Evolutionary conservation across 192 early-diverging fungal species (phyloP).

Genomic region (Backusella parvicylindrica): DNA sequence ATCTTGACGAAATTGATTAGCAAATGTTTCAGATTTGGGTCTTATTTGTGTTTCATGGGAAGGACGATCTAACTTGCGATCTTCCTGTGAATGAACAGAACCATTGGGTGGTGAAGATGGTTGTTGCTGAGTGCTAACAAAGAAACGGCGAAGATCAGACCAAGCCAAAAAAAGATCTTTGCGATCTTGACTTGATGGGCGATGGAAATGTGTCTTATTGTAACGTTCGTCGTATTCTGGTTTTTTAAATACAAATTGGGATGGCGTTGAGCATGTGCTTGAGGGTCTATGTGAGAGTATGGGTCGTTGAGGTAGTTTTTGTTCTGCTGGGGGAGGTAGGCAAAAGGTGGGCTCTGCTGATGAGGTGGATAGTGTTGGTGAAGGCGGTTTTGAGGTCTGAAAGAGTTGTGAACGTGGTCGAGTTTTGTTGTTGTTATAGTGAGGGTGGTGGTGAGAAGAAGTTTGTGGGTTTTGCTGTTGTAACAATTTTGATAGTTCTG

Average conservation of each 20-base stretch:
- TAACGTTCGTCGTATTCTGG: slow-evolving; percentile 30
- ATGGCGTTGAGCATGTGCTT: slow-evolving; percentile 20
- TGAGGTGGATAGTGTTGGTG: slow-evolving; percentile 24
- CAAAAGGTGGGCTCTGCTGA: slow-evolving; percentile 17
- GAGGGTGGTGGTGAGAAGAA: neutral
- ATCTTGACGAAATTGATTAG: slow-evolving; percentile 29
- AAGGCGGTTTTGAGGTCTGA: slow-evolving; percentile 27
- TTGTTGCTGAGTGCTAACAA: slow-evolving; percentile 6
- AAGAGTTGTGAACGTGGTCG: slow-evolving; percentile 23
- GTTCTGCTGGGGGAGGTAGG: neutral
- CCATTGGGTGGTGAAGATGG: slow-evolving; percentile 2
- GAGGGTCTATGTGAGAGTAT: slow-evolving; percentile 19
- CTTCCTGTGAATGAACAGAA: slow-evolving; percentile 7
- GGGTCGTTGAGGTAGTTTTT: slow-evolving; percentile 13
- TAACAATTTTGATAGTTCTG: slow-evolving; percentile 20
- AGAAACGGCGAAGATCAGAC: slow-evolving; percentile 29
- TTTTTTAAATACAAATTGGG: slow-evolving; percentile 34
- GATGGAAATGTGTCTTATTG: slow-evolving; percentile 28
- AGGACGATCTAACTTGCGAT: neutral
- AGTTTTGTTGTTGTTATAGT: neutral
- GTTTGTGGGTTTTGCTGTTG: neutral
- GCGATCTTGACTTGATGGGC: slow-evolving; percentile 7
- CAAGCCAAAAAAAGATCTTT: slow-evolving; percentile 22
- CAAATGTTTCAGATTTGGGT: slow-evolving; percentile 15
- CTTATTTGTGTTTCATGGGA: slow-evolving; percentile 1